Conservation (phyloP, 2,329 filamentous ascomycete genomes). For the Colletotrichum liaoningense region DNA sequence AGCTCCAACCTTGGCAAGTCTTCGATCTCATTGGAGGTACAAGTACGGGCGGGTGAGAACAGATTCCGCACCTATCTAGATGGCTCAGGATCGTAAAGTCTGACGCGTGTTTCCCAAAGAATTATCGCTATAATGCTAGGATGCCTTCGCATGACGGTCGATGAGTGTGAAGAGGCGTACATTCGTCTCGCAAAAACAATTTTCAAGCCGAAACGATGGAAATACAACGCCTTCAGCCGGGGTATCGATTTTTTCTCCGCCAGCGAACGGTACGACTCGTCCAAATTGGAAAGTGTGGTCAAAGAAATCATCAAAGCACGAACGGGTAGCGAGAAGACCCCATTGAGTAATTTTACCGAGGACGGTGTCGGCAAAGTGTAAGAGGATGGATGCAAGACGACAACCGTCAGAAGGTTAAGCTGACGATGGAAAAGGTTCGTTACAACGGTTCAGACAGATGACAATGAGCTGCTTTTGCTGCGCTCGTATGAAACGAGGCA, state of each 20-base stretch:
- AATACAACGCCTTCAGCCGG: slow-evolving; percentile 33
- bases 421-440: slow-evolving; percentile 31
- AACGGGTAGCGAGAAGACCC: slow-evolving; percentile 19
- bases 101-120: slow-evolving; percentile 11
- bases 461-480: slow-evolving; percentile 18
- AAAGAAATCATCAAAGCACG: slow-evolving; percentile 33
- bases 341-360: background rate
- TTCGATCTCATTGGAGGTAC: slow-evolving; percentile 38
- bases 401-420: background rate
- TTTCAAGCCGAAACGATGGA: slow-evolving; percentile 38
- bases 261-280: slow-evolving; percentile 28
- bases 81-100: fast-evolving
- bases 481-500: slow-evolving; percentile 29
- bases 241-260: slow-evolving; percentile 14
- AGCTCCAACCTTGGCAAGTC: slow-evolving; percentile 34
- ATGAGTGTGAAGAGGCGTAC: slow-evolving; percentile 39
- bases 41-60: slow-evolving; percentile 29
- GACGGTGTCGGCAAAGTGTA: slow-evolving; percentile 19
- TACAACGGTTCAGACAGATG: slow-evolving; percentile 35
- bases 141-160: slow-evolving; percentile 38
- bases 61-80: background rate
- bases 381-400: background rate
- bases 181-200: slow-evolving; percentile 37
- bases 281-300: slow-evolving; percentile 35
- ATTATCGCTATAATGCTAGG: slow-evolving; percentile 41